These are phyloP conservation scores for Flammula alnicola DNA, from an alignment of 1,284 basidiomycete genomes.

Conservation along the genomic window DNA sequence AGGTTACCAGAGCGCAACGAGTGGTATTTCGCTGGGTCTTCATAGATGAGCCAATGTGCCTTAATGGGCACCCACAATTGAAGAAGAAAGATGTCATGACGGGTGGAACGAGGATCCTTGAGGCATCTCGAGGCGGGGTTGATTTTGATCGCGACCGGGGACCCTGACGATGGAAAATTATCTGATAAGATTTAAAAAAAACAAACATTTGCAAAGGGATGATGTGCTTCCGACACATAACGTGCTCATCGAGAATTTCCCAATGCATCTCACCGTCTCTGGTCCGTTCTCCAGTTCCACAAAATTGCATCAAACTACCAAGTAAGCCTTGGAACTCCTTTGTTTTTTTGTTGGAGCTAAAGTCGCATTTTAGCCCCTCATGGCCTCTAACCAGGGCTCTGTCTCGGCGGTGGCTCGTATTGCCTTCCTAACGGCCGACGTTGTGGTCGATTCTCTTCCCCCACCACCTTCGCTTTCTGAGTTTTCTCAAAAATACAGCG, in stretches of 20 bases:
- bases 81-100: no score
- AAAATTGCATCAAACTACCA: constrained; percentile 14
- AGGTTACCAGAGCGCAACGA: no score
- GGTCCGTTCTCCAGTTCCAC: constrained; percentile 7
- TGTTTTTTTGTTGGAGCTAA: constrained; percentile 6
- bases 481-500: constrained; percentile 39
- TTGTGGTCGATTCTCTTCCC: constrained; percentile 61
- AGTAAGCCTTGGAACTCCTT: no score
- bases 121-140: no score
- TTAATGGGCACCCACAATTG: no score
- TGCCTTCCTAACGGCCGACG: constrained; percentile 70
- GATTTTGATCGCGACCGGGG: no score
- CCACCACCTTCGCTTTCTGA: constrained; percentile 37
- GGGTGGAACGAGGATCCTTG: no score
- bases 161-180: constrained; percentile 2
- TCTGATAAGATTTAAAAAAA: constrained; percentile 19
- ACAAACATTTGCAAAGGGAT: constrained; percentile 44
- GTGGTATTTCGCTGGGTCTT: no score
- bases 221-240: constrained; percentile 42
- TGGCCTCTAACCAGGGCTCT: constrained; percentile 32
- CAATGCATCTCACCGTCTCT: constrained; percentile 18
- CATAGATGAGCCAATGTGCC: no score
- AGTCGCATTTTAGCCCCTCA: constrained; percentile 27
- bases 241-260: constrained; percentile 29
- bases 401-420: constrained; percentile 62